Conservation (phyloP, 2,329 filamentous ascomycete genomes). For the Aspergillus texensis region DNA sequence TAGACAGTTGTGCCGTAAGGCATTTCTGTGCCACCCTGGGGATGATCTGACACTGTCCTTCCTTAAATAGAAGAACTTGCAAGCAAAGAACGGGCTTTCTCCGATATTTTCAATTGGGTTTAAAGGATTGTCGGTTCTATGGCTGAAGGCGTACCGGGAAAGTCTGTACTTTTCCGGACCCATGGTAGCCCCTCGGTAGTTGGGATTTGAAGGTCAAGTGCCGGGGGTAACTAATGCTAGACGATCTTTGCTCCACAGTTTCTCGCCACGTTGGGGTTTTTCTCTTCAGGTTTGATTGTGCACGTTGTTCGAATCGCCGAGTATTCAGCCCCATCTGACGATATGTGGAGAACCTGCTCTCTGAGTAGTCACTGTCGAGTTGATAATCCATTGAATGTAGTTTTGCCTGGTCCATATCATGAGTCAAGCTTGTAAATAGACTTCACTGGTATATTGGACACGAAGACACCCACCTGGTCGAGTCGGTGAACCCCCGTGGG, state of each 20-base stretch:
- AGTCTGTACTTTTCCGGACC: not conserved
- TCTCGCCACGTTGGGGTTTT: not conserved
- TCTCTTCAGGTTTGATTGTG: not conserved
- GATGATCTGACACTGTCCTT: not conserved
- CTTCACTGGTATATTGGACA: not conserved
- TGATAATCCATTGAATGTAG: not conserved
- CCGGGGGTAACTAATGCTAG: not conserved
- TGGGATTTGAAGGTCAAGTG: not conserved
- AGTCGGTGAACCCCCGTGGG: not conserved
- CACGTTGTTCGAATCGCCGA: not conserved
- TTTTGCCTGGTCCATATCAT: not conserved
- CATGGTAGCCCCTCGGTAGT: not conserved
- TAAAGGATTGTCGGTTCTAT: not conserved
- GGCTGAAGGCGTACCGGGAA: not conserved
- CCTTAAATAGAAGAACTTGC: not conserved
- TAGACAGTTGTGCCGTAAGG: not conserved
- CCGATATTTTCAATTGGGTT: not conserved
- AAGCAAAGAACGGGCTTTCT: not conserved
- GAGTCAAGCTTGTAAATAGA: not conserved
- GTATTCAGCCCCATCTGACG: not conserved
- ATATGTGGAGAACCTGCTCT: not conserved
- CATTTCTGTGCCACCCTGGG: not conserved
- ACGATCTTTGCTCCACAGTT: not conserved
- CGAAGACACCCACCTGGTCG: not conserved
- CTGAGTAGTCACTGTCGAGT: not conserved